phyloP scores from a whole-genome alignment of 768 basidiomycete genomes.

The Hydnum rufescens region DNA sequence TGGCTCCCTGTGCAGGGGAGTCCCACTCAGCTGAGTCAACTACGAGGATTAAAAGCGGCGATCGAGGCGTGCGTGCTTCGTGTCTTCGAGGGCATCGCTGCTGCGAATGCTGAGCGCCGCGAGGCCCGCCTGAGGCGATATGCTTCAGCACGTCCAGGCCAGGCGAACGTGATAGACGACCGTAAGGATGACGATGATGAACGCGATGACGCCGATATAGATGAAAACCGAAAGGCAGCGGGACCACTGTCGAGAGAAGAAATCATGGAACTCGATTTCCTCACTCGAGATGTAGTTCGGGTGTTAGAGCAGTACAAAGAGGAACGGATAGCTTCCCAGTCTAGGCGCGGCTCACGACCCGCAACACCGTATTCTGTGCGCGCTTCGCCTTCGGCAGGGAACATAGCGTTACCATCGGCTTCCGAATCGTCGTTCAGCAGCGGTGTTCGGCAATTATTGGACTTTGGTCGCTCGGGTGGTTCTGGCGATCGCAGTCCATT shows the following conservation, averaged over 20 bases:
- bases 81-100: constrained; percentile 68
- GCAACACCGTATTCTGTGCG: neutral
- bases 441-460: neutral
- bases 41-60: constrained; percentile 59
- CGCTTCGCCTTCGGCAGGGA: neutral
- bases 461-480: too few species aligned
- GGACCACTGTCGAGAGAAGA: neutral
- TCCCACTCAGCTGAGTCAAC: constrained; percentile 52
- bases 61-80: constrained; percentile 75
- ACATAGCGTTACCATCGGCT: neutral
- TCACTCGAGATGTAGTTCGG: neutral
- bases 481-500: neutral
- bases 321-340: neutral
- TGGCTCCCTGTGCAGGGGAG: constrained; percentile 77
- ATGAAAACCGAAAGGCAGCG: neutral
- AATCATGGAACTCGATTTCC: neutral
- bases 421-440: neutral
- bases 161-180: neutral
- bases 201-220: neutral
- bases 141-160: neutral
- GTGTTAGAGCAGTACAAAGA: neutral
- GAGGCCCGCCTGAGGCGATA: neutral
- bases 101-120: neutral
- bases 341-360: neutral
- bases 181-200: neutral